Evolutionary conservation across 2,329 filamentous ascomycete species (phyloP).

Genomic region (Phialophora tarda): DNA sequence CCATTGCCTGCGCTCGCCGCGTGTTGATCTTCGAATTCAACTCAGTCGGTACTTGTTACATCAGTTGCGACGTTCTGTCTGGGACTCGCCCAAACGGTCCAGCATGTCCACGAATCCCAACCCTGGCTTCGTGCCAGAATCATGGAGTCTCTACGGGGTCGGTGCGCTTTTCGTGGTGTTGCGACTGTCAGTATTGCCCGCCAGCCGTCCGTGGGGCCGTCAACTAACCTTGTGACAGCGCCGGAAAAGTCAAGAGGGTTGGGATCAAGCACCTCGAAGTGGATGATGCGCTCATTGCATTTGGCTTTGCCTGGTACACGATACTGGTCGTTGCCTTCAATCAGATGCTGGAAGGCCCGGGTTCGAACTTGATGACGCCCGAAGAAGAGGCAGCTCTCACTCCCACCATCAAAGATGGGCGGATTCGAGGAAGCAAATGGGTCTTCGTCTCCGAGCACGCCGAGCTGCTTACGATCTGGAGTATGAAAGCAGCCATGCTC

Average conservation of each 20-base stretch:
- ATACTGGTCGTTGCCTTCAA: slow-evolving; percentile 62
- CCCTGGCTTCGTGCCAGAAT: slow-evolving; percentile 35
- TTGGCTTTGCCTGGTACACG: slow-evolving; percentile 62
- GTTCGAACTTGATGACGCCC: slow-evolving; percentile 64
- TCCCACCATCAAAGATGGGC: slow-evolving; percentile 49
- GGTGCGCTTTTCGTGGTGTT: slow-evolving; percentile 47
- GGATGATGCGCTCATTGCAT: slow-evolving; percentile 63
- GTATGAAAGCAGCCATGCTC: slow-evolving; percentile 51
- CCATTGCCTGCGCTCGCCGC: not conserved
- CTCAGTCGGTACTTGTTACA: not conserved
- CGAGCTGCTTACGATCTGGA: slow-evolving; percentile 63
- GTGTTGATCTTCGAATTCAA: not conserved
- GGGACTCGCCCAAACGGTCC: not conserved
- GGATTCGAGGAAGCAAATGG: slow-evolving; percentile 64
- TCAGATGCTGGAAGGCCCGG: slow-evolving; percentile 59
- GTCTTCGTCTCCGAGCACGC: slow-evolving; percentile 67
- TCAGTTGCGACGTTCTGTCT: not conserved
- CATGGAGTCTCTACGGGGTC: slow-evolving; percentile 51
- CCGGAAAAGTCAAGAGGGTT: slow-evolving; percentile 49
- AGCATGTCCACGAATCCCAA: slow-evolving; percentile 27
- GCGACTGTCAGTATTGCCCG: slow-evolving; percentile 46
- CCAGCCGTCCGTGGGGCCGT: not conserved
- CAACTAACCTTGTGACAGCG: slow-evolving; percentile 42
- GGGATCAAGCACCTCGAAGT: slow-evolving; percentile 58
- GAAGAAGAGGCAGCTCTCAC: slow-evolving; percentile 55